Base-by-base conservation (phyloP, 169 alveolate genomes). In the Plasmodium yoelii region DNA sequence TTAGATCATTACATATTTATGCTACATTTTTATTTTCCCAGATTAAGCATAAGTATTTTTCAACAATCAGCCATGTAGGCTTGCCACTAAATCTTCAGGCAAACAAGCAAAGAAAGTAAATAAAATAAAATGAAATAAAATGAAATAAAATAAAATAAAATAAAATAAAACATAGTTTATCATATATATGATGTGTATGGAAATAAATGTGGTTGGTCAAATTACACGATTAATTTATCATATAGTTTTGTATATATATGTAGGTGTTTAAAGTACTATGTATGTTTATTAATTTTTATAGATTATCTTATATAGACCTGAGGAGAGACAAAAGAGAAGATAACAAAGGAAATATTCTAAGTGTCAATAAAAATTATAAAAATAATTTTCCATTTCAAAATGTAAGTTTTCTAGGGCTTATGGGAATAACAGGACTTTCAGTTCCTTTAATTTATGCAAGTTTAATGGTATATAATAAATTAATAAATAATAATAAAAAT, bases 391-490 rank as follows among this genome's bases (percentile, higher is more conserved):
- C 88, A 1, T 19, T 75, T 28, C 49, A 75, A 24, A 75, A 64
- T 34, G 75, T 77, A 4, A 57, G 61, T 24, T 64, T 64, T 34
- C 22, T 44, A 51, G 75, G 75, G 10, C n/a, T 77, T 46, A 64
- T 77, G 65, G 72, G 75, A 0, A 26, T 65, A 12, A 63, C 88
- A 5, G 88, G 88, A 5, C 47, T 77, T 18, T 64, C 88, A 5
- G 49, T 77, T n/a, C 88, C 88, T 0, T 13, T 77, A 18, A 15
- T 77, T 56, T 57, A 63, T 15, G 88, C 74, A 26, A 77, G 77
- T 22, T 49, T 47, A 39, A 47, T 77, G 77, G 34, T 77, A 61
- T 77, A 77, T 69, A 77, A 42, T 56, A 77, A 64, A 63, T 39
- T 77, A 10, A 46, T n/a, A 77, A 49, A 28, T 63, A 75, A 77